Base-by-base conservation (phyloP, 139 green algal species). In the Ettlia oleoabundans region DNA sequence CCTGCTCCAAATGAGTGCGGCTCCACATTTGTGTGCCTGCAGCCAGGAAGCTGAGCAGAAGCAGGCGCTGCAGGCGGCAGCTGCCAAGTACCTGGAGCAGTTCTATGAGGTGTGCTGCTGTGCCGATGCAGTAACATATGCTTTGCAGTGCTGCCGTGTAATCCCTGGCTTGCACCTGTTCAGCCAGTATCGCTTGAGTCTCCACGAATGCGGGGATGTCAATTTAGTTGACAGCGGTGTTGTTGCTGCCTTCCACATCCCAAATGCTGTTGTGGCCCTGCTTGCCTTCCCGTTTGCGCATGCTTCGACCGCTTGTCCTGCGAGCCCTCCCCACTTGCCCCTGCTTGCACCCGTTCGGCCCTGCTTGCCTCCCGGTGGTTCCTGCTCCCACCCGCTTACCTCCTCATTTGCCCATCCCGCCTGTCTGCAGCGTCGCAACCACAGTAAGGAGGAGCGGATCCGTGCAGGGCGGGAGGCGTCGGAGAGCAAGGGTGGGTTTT, bases 41-140 rank as follows among this genome's bases (percentile, higher is more conserved):
- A 76, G 66, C 65, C 32, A 81, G 32, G 70, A 87, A 41, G 77
- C 82, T 6, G 85, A 89, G 28, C 28, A 87, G 40, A 86, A 88
- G 52, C 51, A 72, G 32, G 68, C 52, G 26, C 37, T 84, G 3
- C 67, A 84, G 41, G 28, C 74, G 21, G 76, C 85, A 9, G 84
- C 88, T 26, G 53, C 53, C 19, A 58, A 41, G 64, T 90, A 86
- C 68, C 76, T 92, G 37, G 77, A 86, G 55, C 47, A 66, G 37
- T 89, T 89, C 53, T 88, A 90, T 40, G 43, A 79, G 69, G 76
- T 82, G 62, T 6, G 62, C 2, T 13, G 55, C 18, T 65, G 21
- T 10, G 47, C 13, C 13, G 47, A 15, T 58, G 47, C 47, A 15
- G 47, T 10, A 15, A 18, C 32, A 26, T 21, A 3, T 30, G 33